Evolutionary conservation across 345 rosid genomes (phyloP).

Genomic region (Ceriops tagal): DNA sequence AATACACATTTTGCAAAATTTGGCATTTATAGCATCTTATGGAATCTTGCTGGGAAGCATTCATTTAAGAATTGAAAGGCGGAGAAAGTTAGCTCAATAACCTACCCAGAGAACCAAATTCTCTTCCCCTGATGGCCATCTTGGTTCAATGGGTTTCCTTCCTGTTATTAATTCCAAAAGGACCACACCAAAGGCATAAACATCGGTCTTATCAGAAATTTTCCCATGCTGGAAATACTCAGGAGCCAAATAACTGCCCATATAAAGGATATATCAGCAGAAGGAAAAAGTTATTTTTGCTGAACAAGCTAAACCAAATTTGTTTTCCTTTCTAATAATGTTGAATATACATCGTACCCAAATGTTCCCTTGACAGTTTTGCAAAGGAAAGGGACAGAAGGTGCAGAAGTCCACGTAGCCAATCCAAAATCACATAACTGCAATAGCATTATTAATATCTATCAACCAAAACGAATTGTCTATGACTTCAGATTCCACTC

Average conservation of each 20-base stretch:
- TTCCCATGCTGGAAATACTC: conserved; percentile 97
- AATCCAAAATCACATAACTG: conserved; percentile 96
- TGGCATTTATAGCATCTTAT: conserved; percentile 8
- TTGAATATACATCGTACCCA: conserved; percentile 50
- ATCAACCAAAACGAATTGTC: neutral
- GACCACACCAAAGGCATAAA: conserved; percentile 93
- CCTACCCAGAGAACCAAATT: conserved; percentile 92
- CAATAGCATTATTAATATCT: neutral
- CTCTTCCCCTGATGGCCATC: conserved; percentile 79
- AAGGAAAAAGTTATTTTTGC: neutral
- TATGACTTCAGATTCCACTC: neutral
- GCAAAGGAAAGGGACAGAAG: conserved; percentile 82
- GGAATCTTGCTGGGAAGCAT: conserved; percentile 14
- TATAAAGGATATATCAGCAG: conserved; percentile 7
- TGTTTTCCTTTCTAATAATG: neutral
- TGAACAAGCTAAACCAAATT: neutral
- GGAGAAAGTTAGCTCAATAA: conserved; percentile 21
- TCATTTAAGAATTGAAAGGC: conserved; percentile 23
- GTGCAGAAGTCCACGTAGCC: conserved; percentile 93
- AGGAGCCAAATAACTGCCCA: conserved; percentile 79
- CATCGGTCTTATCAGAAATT: conserved; percentile 87
- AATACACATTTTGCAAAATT: neutral
- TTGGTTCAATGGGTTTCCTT: conserved; percentile 84
- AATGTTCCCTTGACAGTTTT: conserved; percentile 94
- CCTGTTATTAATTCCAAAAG: conserved; percentile 80